Base-by-base conservation (phyloP, 306 rosid genomes). In the Benincasa hispida region DNA sequence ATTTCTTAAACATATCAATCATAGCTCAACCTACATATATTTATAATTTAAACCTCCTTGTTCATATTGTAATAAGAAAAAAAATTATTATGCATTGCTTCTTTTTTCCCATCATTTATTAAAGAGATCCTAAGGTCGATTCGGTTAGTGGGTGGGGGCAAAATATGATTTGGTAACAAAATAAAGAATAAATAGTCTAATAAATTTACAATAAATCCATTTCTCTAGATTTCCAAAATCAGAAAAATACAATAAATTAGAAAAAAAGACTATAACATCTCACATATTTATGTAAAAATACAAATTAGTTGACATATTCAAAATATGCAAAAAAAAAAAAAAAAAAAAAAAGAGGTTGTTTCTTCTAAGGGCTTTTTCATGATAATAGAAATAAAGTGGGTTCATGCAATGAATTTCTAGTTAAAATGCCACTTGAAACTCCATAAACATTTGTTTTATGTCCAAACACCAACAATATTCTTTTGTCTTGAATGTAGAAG, bases 351-450 rank as follows among this genome's bases (percentile, higher is more conserved):
- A 45, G 12, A 2, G 0, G 61, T 7, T 42, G 48, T 42, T 42
- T 2, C 15, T 56, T 56, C 14, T 22, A 2, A 2, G 28, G 25
- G 14, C 22, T 59, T 59, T 3, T 59, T 59, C 25, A 25, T 12
- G 15, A 42, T 42, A 15, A 18, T 27, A 27, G 15, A 30, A 66
- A 39, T 4, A n/a, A 41, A 13, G 34, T 41, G 17, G 55, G 55
- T 42, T 37, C 50, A 22, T n/a, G 3, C 27, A 21, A 41, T 42
- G 13, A 68, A 22, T 42, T 22, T 41, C 5, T 7, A 47, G 37
- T 69, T 45, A 69, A 25, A 45, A 69, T 69, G 57, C 39, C 75
- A 47, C 75, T 69, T 45, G 57, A 69, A 69, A 14, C 30, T 69
- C 10, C 54, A 4, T 34, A 10, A 4, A 0, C 9, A 30, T 13